These are phyloP conservation scores for Monosporascus cannonballus DNA, from an alignment of 2,329 filamentous ascomycete genomes.

Conservation along the genomic window DNA sequence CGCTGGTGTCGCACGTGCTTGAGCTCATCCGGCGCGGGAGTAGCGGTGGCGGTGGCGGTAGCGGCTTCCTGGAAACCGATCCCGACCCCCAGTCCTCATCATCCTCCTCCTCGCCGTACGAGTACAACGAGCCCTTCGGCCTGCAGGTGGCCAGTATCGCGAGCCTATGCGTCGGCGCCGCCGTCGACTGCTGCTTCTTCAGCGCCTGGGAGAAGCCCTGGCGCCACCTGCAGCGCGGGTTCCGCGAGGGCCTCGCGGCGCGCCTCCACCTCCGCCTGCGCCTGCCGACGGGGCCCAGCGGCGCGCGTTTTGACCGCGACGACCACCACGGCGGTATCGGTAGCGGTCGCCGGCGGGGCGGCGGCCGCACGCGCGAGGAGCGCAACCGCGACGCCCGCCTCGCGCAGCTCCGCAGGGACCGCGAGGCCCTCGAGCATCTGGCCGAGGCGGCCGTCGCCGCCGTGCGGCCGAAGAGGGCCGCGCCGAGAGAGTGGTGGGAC, in stretches of 20 bases:
- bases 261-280: slow-evolving; percentile 12
- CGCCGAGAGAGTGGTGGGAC: slow-evolving; percentile 35
- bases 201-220: slow-evolving; percentile 66
- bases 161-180: slow-evolving; percentile 59
- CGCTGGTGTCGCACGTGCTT: slow-evolving; percentile 60
- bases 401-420: slow-evolving; percentile 41
- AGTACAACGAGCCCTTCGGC: slow-evolving; percentile 41
- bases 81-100: not conserved
- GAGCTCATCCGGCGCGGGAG: slow-evolving; percentile 38
- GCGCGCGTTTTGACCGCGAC: not conserved
- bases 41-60: not conserved
- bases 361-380: slow-evolving; percentile 45
- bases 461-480: slow-evolving; percentile 7
- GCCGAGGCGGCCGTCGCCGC: slow-evolving; percentile 10
- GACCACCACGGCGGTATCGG: not conserved
- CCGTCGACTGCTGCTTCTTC: slow-evolving; percentile 64
- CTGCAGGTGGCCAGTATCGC: slow-evolving; percentile 50
- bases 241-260: slow-evolving; percentile 24
- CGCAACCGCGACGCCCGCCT: slow-evolving; percentile 43
- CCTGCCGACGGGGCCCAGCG: not conserved
- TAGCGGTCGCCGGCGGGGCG: slow-evolving; percentile 6
- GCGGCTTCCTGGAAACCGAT: slow-evolving; percentile 4
- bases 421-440: slow-evolving; percentile 32
- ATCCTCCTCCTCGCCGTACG: slow-evolving; percentile 7
- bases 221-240: slow-evolving; percentile 42